Evolutionary conservation across 1,284 basidiomycete species (phyloP).

Genomic region (Stereum hirsutum): DNA sequence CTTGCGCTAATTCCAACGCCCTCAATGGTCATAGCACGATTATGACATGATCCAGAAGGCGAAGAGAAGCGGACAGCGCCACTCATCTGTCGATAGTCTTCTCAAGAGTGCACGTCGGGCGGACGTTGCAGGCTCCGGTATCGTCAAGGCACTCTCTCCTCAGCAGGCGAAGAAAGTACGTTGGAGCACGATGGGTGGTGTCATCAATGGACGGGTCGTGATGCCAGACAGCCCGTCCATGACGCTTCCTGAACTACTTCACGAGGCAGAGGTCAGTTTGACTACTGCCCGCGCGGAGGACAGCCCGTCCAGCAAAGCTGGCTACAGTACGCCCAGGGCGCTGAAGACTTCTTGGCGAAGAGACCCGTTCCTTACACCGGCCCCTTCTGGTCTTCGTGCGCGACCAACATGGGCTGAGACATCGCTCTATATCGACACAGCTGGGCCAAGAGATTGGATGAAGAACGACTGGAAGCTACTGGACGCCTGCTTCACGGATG

Average conservation of each 20-base stretch:
- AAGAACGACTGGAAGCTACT: conserved; percentile 69
- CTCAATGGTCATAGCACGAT: conserved; percentile 49
- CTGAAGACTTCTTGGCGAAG: conserved; percentile 4
- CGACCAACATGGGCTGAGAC: conserved; percentile 4
- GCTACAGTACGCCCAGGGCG: neutral
- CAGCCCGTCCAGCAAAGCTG: no score
- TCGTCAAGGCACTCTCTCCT: conserved; percentile 22
- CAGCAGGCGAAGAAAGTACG: conserved; percentile 12
- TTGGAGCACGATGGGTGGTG: conserved; percentile 33
- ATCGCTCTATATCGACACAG: conserved; percentile 6
- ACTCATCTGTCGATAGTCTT: conserved; percentile 21
- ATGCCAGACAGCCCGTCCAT: conserved; percentile 46
- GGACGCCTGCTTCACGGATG: conserved; percentile 69
- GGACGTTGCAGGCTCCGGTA: conserved; percentile 22
- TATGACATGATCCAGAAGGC: conserved; percentile 70
- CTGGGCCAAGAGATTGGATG: conserved; percentile 37
- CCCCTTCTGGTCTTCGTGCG: conserved; percentile 8
- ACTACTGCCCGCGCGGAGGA: no score
- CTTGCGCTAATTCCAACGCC: conserved; percentile 1
- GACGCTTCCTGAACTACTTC: conserved; percentile 45
- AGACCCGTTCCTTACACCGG: conserved; percentile 11
- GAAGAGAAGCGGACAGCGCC: conserved; percentile 26
- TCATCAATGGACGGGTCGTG: conserved; percentile 41
- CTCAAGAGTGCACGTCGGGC: conserved; percentile 25
- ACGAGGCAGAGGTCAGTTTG: conserved; percentile 47